Evolutionary conservation across 1,284 basidiomycete species (phyloP), one percentile per base, ranked within the genome.

Genomic region (Papiliotrema laurentii): DNA sequence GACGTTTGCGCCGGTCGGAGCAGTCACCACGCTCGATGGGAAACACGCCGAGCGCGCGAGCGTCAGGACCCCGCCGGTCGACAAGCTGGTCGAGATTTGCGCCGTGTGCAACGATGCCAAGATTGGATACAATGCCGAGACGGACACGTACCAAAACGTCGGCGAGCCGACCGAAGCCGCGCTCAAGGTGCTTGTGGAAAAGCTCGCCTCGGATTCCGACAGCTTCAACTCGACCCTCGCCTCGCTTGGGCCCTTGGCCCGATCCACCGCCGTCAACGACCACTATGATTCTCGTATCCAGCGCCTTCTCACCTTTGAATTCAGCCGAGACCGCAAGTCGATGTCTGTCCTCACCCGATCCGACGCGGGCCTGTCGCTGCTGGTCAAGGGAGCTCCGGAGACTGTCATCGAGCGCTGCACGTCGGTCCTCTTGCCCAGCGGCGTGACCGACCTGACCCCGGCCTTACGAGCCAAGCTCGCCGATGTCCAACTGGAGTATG

Each of bases 101-200:
- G 80, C 89, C n/a, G 75, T 94, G 47, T 97, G 92, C 69, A 97
- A 97, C 62, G 91, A 96, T 61, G 81, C 92, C 33, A 90, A 86
- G 72, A 82, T 96, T 52, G 80, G 87, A n/a, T 94, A 89, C 72
- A 80, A 89, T 61, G 68, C 79, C 86, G 88, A 93, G 38, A 90
- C 87, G 69, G 79, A 80, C 38, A 64, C 77, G 1, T 97, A 96
- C 72, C 72, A 78, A 48, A 92, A 89, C 61, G 81, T 99, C 36
- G 94, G 94, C 21, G 93, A 98, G 75, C 94, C 96, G 7, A 99
- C 96, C 2, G 94, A 97, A 73, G 92, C 91, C 7, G 92, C 92
- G 1, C 79, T 97, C 48, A 89, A 87, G 71, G 90, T 93, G 34
- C 81, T 98, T 5, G 90, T 85, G 19, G 94, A 98, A 76, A 98